Percentiles rank a stretch among this genome's conserved stretches.
phyloP scores from a whole-genome alignment of 768 basidiomycete genomes.

The Hypholoma fasciculare region DNA sequence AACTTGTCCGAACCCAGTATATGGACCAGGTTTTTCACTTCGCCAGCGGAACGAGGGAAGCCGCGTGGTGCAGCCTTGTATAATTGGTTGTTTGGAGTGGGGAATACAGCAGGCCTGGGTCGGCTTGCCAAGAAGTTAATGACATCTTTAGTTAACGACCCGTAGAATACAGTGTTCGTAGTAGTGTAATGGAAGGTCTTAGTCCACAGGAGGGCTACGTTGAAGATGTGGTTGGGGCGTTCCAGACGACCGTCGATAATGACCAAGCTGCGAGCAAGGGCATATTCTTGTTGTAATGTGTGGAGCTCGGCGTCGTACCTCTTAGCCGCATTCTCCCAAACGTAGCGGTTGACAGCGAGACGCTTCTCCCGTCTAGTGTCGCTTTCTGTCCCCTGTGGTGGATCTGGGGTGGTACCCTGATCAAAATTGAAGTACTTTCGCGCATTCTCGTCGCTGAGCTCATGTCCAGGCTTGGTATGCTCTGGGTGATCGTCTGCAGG shows the following conservation, averaged over 20 bases:
- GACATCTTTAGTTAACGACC: background rate
- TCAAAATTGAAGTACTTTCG: background rate
- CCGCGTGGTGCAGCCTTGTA: background rate
- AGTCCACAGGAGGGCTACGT: background rate
- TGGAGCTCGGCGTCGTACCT: background rate
- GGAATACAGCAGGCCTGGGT: background rate
- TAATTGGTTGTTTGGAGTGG: background rate
- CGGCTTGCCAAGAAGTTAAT: background rate
- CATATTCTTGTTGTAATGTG: background rate
- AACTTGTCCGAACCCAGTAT: background rate
- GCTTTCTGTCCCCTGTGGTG: background rate
- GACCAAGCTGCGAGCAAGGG: background rate
- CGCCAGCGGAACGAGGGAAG: background rate
- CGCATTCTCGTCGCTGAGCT: background rate
- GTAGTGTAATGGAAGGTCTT: background rate
- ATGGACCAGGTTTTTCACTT: background rate
- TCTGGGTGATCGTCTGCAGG: background rate
- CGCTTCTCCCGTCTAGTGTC: background rate
- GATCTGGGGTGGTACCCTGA: background rate
- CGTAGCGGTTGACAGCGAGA: background rate
- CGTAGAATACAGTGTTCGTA: background rate
- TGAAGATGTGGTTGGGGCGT: background rate
- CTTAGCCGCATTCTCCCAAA: background rate
- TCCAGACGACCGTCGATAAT: background rate
- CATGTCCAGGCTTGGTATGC: background rate